Evolutionary conservation across 768 basidiomycete species (phyloP), one percentile per base, ranked within the genome.

Genomic region (Lepiota subincarnata): DNA sequence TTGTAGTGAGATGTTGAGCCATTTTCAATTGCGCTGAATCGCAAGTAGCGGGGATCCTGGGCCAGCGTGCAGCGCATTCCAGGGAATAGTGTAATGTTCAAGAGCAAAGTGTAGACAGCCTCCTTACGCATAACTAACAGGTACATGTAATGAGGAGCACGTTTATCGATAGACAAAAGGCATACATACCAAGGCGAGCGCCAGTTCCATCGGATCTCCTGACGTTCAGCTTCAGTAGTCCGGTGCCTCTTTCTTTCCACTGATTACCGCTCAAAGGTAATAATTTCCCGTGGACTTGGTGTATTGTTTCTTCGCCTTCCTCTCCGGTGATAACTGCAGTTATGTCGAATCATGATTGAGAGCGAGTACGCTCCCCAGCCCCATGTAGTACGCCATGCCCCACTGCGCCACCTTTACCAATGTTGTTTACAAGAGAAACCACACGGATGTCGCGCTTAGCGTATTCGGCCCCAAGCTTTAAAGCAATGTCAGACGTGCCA

Each of bases 381-480:
- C 83, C 79, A 62, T 87, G 84, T 58, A 95, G 66, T 81, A 95
- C 89, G 34, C 95, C 94, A 69, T 97, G 95, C 31, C 88, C 76
- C 19, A 97, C 93, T 0, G 93, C 91, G 2, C 93, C 95, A 16
- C 95, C 95, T 65, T 98, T 98, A 1, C 94, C 94, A 14, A 87
- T 70, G 64, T 98, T 98, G 61, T 76, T 73, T 64, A 83, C 83
- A 54, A 98, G 73, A 18, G 77, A 83, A 51, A 96, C 81, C 18
- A 97, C 82, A 55, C 86, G 82, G 54, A 97, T 85, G 60, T 89
- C 83, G 53, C 70, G 73, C 13, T 73, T 66, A 2, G 77, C 62
- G 60, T 87, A 75, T 55, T 79, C 68, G 13, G 69, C 66, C 3
- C 88, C 89, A 41, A 93, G 75, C 34, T 74, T 62, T 43, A 96